Conservation (phyloP, 352 stramenopile species). For the Phytopythium aichiense region DNA sequence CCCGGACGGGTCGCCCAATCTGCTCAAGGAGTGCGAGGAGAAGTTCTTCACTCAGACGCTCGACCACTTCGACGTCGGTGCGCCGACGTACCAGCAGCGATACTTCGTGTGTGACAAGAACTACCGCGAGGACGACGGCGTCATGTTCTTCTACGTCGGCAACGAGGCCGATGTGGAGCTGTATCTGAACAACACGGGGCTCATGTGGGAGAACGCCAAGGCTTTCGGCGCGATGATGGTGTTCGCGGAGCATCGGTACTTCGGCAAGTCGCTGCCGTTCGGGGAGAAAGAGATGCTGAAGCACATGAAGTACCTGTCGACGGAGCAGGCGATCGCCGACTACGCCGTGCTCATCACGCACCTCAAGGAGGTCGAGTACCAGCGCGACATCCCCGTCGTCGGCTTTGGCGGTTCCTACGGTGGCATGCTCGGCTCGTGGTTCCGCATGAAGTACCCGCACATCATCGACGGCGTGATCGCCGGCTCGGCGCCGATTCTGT, state of each 20-base stretch:
- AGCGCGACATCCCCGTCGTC: constrained; percentile 49
- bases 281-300: constrained; percentile 51
- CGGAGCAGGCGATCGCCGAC: constrained; percentile 81
- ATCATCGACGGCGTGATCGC: constrained; percentile 66
- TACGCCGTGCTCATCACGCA: constrained; percentile 53
- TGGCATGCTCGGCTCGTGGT: constrained; percentile 69
- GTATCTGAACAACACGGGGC: constrained; percentile 94
- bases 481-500: constrained; percentile 57
- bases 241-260: constrained; percentile 97
- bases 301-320: constrained; percentile 73
- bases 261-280: constrained; percentile 90
- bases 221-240: constrained; percentile 91
- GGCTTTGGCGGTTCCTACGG: constrained; percentile 78
- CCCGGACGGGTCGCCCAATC: constrained; percentile 36
- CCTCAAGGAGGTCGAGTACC: constrained; percentile 38
- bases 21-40: constrained; percentile 62
- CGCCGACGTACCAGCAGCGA: constrained; percentile 71
- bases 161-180: constrained; percentile 95
- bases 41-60: constrained; percentile 70
- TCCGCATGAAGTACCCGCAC: constrained; percentile 75
- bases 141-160: constrained; percentile 93
- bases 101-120: constrained; percentile 89
- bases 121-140: constrained; percentile 41
- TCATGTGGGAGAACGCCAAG: constrained; percentile 95
- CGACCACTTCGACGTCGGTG: constrained; percentile 65